Conservation (phyloP, 2,329 filamentous ascomycete genomes). For the Salinomyces thailandicus region DNA sequence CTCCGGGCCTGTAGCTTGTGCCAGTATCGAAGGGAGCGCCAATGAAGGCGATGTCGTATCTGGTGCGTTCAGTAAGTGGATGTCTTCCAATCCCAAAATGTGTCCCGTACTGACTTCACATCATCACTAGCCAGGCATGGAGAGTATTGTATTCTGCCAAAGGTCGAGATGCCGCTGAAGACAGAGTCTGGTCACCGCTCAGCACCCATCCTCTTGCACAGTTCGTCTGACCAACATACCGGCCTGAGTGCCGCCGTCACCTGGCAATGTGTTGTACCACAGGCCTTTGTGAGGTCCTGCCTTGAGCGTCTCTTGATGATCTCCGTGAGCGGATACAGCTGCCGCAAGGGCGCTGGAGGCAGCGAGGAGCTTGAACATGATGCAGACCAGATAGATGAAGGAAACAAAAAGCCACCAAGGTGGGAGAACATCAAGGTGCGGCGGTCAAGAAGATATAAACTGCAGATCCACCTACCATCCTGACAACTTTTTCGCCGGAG, state of each 20-base stretch:
- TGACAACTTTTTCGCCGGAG: not conserved
- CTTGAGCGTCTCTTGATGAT: conserved; percentile 45
- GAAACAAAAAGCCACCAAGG: conserved; percentile 7
- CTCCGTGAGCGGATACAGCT: conserved; percentile 48
- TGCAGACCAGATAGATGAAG: not conserved
- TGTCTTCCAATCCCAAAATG: not conserved
- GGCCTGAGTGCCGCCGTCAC: conserved; percentile 75
- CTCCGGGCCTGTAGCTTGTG: conserved; percentile 74
- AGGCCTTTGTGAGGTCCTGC: conserved; percentile 62
- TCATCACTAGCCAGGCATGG: conserved; percentile 62
- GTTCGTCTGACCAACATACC: no score
- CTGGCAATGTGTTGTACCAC: conserved; percentile 76
- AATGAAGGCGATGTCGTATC: conserved; percentile 79
- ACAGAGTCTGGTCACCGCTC: conserved; percentile 67
- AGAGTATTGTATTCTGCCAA: conserved; percentile 66
- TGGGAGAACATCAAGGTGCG: conserved; percentile 6
- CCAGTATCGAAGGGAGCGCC: conserved; percentile 74
- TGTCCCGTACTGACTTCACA: conserved; percentile 37
- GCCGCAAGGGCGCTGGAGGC: conserved; percentile 31
- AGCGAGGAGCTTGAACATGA: conserved; percentile 16
- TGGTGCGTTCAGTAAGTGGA: not conserved
- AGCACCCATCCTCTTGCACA: conserved; percentile 1
- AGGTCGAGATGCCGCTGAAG: conserved; percentile 80
- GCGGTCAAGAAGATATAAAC: conserved; percentile 1
- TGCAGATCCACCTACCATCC: not conserved